phyloP scores from a whole-genome alignment of 495 filamentous ascomycete species.

The Penicillium coffeae region DNA sequence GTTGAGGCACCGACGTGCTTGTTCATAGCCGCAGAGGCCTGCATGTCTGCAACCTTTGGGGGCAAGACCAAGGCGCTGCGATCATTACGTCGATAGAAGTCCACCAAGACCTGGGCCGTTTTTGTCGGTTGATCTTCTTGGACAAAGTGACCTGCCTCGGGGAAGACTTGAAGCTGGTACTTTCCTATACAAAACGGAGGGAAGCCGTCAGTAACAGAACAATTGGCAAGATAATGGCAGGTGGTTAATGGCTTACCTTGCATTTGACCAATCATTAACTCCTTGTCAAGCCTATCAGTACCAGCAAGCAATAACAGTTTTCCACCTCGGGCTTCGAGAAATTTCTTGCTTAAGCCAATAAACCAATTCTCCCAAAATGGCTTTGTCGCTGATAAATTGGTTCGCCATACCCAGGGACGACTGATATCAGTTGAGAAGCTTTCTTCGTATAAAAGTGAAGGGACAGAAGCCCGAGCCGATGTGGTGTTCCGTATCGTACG shows the following conservation, averaged over 20 bases:
- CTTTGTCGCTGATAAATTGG: slow-evolving; percentile 77
- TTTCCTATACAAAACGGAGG: slow-evolving; percentile 55
- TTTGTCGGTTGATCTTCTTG: slow-evolving; percentile 92
- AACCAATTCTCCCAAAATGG: slow-evolving; percentile 97
- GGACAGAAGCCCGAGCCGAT: slow-evolving; percentile 83
- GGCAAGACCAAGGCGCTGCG: slow-evolving; percentile 78
- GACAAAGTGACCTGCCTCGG: slow-evolving; percentile 92
- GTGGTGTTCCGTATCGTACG: slow-evolving; percentile 79
- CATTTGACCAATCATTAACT: slow-evolving; percentile 97
- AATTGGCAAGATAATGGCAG: neutral
- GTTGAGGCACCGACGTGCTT: slow-evolving; percentile 21
- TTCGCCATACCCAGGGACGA: slow-evolving; percentile 74
- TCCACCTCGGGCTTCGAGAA: slow-evolving; percentile 76
- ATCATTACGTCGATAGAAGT: slow-evolving; percentile 91
- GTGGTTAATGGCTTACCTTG: slow-evolving; percentile 58
- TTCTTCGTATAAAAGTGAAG: slow-evolving; percentile 62
- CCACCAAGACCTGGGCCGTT: slow-evolving; percentile 75
- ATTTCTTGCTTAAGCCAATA: slow-evolving; percentile 78
- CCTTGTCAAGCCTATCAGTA: slow-evolving; percentile 90
- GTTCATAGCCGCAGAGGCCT: slow-evolving; percentile 45
- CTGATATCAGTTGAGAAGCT: slow-evolving; percentile 29
- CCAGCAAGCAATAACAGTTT: slow-evolving; percentile 90
- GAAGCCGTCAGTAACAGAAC: neutral
- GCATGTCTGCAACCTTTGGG: slow-evolving; percentile 74
- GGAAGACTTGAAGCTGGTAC: slow-evolving; percentile 92